Conservation (phyloP, 2,329 filamentous ascomycete genomes). For the Plenodomus biglobosus region DNA sequence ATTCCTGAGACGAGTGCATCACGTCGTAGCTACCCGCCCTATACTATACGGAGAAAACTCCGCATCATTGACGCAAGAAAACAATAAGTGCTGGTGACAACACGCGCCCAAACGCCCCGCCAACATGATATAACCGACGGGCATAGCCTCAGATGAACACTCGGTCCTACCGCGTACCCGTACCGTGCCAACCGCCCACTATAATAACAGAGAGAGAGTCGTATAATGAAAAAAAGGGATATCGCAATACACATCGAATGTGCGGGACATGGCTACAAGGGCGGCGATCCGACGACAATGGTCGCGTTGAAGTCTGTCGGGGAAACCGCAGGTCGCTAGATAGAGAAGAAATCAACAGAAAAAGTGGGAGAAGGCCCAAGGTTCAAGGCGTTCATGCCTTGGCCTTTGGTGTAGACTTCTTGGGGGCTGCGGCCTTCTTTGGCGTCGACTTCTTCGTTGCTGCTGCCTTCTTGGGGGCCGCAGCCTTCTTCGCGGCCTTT, state of each 20-base stretch:
- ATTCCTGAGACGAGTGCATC: conserved; percentile 23
- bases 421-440: conserved; percentile 46
- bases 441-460: too few species aligned
- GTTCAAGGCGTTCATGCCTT: conserved; percentile 29
- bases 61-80: conserved; percentile 1
- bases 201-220: conserved; percentile 10
- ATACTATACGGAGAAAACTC: background rate
- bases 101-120: conserved; percentile 28
- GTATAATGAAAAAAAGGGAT: conserved; percentile 30
- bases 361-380: conserved; percentile 15
- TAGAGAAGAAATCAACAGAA: conserved; percentile 33
- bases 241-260: conserved; percentile 32
- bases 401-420: conserved; percentile 32
- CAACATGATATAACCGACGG: conserved; percentile 25
- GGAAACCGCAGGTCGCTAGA: conserved; percentile 13
- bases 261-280: conserved; percentile 4
- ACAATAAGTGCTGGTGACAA: conserved; percentile 2
- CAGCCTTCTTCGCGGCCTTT: conserved; percentile 39
- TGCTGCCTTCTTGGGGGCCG: conserved; percentile 43
- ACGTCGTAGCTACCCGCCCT: conserved; percentile 21
- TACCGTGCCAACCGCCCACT: conserved; percentile 7
- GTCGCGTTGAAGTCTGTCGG: background rate
- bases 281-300: conserved; percentile 1
- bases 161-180: conserved; percentile 6
- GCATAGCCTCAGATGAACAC: conserved; percentile 20